Evolutionary conservation across 2,329 filamentous ascomycete genomes (phyloP), one percentile per base, ranked within the genome.

Genomic region (Stachybotrys chartarum): DNA sequence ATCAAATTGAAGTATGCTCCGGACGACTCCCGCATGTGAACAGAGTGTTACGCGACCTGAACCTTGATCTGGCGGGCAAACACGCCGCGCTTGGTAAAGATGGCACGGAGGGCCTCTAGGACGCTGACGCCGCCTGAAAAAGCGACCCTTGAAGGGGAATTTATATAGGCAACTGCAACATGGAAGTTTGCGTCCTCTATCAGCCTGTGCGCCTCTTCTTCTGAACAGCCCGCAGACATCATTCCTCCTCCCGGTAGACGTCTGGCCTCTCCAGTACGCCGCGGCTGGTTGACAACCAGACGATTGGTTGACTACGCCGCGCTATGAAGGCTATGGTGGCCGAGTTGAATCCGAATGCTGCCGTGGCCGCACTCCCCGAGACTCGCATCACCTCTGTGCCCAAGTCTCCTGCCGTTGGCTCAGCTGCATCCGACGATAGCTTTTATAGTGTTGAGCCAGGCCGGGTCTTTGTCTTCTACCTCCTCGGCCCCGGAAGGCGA

Each of bases 31-130:
- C 73, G 69, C 77, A 81, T 79, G 53, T 77, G 74, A 47, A 72
- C 70, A 0, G 78, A 81, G 59, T 81, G 78, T 42, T 80, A 81
- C 0, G 77, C 77, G 1, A 74, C 72, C 8, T 76, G 72, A 3
- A 79, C 73, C 24, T 71, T 70, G 1, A 80, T 68, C 2, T 71
- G 71, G 30, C 72, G 69, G 24, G 74, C 72, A 59, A 79, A 79
- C 1, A 76, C 59, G 6, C 69, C 65, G 49, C 74, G 71, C 39
- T 72, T 70, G 30, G 75, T 66, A 35, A 74, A 51, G 11, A 50
- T 51, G 3, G 53, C 49, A 1, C 60, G 69, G 1, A 78, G 58
- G 54, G 70, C 68, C 3, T 74, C 70, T 5, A 81, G 68, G 3
- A 68, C 70, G 0, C 61, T 61, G 35, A 71, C 68, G 45, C 75